Evolutionary conservation across 2,329 filamentous ascomycete genomes (phyloP).

Genomic region (Amesomyces nigricolor): DNA sequence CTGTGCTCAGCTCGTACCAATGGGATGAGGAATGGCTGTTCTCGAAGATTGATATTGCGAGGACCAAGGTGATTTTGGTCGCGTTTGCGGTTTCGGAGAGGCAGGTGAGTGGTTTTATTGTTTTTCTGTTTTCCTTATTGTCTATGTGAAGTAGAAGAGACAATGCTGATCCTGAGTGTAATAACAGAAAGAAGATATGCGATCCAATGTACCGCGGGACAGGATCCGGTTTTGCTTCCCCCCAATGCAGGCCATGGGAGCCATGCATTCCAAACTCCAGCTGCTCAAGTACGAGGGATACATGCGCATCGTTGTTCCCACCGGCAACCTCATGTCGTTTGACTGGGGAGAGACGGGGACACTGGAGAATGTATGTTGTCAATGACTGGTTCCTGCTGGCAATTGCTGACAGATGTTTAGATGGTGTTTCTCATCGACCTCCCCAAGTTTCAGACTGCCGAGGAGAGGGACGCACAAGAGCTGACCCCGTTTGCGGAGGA

Average conservation of each 20-base stretch:
- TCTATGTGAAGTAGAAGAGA: neutral
- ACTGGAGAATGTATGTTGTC: conserved; percentile 71
- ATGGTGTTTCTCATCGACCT: conserved; percentile 90
- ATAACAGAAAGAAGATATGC: conserved; percentile 45
- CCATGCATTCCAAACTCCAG: conserved; percentile 94
- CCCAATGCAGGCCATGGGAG: conserved; percentile 64
- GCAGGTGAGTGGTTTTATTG: conserved; percentile 39
- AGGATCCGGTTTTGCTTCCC: conserved; percentile 73
- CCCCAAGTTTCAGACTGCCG: conserved; percentile 50
- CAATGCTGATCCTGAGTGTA: neutral
- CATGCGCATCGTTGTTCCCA: conserved; percentile 76
- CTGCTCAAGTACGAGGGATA: conserved; percentile 71
- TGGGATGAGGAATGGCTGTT: conserved; percentile 80
- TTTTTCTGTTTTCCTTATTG: neutral
- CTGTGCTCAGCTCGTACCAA: conserved; percentile 79
- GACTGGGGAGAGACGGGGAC: conserved; percentile 85
- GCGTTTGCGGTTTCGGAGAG: conserved; percentile 49
- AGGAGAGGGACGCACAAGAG: conserved; percentile 30
- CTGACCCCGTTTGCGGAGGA: conserved; percentile 59
- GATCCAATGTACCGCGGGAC: conserved; percentile 44
- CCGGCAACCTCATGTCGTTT: conserved; percentile 75
- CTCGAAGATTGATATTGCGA: conserved; percentile 57
- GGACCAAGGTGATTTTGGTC: conserved; percentile 58
- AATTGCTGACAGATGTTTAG: conserved; percentile 35
- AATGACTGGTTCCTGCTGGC: conserved; percentile 12